These are phyloP conservation scores for Mucor velutinosus DNA, from an alignment of 371 early-diverging fungal species.

Conservation along the genomic window DNA sequence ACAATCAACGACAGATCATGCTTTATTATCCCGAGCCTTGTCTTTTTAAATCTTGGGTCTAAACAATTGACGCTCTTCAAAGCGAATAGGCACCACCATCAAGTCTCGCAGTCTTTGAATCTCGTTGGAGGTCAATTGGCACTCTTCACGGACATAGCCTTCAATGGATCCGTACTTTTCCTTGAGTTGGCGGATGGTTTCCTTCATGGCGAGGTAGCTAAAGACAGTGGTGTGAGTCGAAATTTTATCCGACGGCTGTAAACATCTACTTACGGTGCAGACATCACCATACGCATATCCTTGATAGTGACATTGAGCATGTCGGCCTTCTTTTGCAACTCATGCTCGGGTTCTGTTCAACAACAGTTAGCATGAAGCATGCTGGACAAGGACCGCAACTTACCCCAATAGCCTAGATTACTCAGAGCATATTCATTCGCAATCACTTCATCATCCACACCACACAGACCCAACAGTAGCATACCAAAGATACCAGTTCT, in stretches of 20 bases:
- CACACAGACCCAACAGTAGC: conserved; percentile 70
- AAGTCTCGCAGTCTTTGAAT: conserved; percentile 36
- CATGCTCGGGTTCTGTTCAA: conserved; percentile 36
- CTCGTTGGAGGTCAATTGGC: conserved; percentile 37
- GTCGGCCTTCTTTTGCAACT: conserved; percentile 39
- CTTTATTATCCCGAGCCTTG: not conserved
- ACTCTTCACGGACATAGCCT: conserved; percentile 33
- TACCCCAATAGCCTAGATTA: conserved; percentile 55
- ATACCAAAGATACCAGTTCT: conserved; percentile 83
- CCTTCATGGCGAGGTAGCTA: conserved; percentile 50
- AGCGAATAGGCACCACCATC: conserved; percentile 48
- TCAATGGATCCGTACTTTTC: conserved; percentile 33
- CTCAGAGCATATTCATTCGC: conserved; percentile 77
- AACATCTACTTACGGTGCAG: conserved; percentile 45
- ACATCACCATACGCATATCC: conserved; percentile 46
- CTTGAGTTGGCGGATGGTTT: conserved; percentile 34
- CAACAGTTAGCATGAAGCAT: not conserved
- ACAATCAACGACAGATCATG: not conserved
- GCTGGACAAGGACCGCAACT: not conserved
- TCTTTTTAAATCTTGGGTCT: conserved; percentile 30
- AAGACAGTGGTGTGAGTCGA: not conserved
- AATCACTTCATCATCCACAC: conserved; percentile 75
- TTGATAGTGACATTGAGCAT: conserved; percentile 34
- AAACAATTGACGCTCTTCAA: conserved; percentile 48
- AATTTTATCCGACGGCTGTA: not conserved